Conservation (phyloP, 2,329 filamentous ascomycete species). For the Ceratocystis variospora region DNA sequence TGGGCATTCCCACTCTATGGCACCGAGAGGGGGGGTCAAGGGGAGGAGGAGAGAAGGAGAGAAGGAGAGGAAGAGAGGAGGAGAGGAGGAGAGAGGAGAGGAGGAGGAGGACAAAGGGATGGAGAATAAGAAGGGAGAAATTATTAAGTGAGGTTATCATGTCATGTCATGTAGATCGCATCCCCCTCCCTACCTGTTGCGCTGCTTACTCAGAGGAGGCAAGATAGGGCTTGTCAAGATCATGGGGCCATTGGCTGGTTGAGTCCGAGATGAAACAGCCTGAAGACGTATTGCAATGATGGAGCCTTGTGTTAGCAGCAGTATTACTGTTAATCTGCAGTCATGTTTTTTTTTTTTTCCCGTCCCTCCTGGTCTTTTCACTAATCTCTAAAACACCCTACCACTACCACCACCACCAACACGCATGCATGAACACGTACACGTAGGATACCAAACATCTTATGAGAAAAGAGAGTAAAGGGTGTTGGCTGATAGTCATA, state of each 20-base stretch:
- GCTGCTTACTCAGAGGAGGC: too few relatives aligned
- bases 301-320: too few relatives aligned
- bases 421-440: neutral
- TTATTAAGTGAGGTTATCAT: neutral
- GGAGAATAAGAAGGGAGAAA: neutral
- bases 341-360: too few relatives aligned
- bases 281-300: neutral
- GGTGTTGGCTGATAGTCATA: conserved; percentile 6
- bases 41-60: neutral
- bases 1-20: neutral
- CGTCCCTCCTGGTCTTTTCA: neutral
- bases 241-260: neutral
- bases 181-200: too few relatives aligned
- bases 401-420: neutral
- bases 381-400: neutral
- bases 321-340: too few relatives aligned
- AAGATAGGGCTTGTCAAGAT: too few relatives aligned
- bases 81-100: neutral
- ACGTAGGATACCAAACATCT: neutral
- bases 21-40: neutral
- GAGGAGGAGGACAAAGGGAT: neutral
- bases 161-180: neutral
- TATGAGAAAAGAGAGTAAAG: neutral
- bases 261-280: neutral
- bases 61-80: too few relatives aligned